phyloP scores from a whole-genome alignment of 352 stramenopile genomes.

The Globisporangium takayamanum region DNA sequence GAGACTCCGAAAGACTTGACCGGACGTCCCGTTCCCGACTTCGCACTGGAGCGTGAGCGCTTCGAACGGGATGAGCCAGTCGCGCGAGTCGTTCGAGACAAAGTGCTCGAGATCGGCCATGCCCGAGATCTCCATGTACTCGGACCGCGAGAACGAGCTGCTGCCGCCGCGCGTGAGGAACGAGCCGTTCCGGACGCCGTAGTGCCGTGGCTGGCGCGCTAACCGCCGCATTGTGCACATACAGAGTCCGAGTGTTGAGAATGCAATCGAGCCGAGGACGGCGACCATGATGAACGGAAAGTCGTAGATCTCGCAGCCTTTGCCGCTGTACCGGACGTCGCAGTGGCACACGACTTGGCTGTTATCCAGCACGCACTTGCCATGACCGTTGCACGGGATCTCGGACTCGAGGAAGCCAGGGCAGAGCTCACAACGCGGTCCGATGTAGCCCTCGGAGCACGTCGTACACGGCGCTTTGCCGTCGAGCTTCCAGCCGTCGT shows the following conservation, averaged over 20 bases:
- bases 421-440: constrained; percentile 57
- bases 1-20: constrained; percentile 84
- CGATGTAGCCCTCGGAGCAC: constrained; percentile 75
- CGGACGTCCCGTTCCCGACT: constrained; percentile 85
- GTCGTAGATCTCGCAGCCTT: constrained; percentile 78
- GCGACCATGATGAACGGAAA: constrained; percentile 81
- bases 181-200: constrained; percentile 8
- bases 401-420: constrained; percentile 71
- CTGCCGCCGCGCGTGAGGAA: constrained; percentile 41
- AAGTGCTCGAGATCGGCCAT: constrained; percentile 86
- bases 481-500: constrained; percentile 65
- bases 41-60: constrained; percentile 81
- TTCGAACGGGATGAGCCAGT: constrained; percentile 89
- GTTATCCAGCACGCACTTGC: constrained; percentile 48
- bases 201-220: constrained; percentile 51
- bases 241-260: constrained; percentile 79
- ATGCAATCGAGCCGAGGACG: constrained; percentile 66
- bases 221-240: constrained; percentile 84
- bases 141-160: constrained; percentile 53
- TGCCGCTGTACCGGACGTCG: constrained; percentile 65
- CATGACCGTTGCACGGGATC: constrained; percentile 63
- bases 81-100: constrained; percentile 77
- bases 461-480: constrained; percentile 57
- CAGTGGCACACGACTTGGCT: constrained; percentile 59
- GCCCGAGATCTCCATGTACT: constrained; percentile 84